Percentiles rank a stretch among this genome's conserved stretches.
Conservation (phyloP, 1,139 yeast species). For the Candida pseudoviswanathii region DNA sequence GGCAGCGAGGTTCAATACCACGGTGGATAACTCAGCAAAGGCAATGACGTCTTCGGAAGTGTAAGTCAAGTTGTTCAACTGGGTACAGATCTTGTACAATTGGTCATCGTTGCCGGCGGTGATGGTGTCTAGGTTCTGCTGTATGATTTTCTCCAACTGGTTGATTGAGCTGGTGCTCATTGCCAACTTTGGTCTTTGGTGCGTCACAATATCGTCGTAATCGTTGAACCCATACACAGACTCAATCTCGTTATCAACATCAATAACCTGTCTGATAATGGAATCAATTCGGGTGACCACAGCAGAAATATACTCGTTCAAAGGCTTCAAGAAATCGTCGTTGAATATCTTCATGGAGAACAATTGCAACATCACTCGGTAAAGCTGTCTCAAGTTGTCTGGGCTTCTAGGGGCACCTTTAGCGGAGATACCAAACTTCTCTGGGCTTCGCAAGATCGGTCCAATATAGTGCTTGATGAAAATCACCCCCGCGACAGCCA, state of each 20-base stretch:
- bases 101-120: conserved; percentile 59
- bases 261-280: conserved; percentile 50
- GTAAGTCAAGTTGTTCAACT: conserved; percentile 36
- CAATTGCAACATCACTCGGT: conserved; percentile 65
- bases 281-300: conserved; percentile 49
- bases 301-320: conserved; percentile 67
- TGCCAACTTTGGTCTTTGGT: conserved; percentile 62
- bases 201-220: conserved; percentile 72
- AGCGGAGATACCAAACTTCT: conserved; percentile 51
- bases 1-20: conserved; percentile 51
- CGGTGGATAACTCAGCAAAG: conserved; percentile 42
- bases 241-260: conserved; percentile 59
- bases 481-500: conserved; percentile 70
- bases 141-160: conserved; percentile 58
- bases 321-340: conserved; percentile 74
- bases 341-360: conserved; percentile 70
- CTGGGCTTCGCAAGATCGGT: conserved; percentile 72
- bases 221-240: conserved; percentile 61
- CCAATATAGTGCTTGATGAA: conserved; percentile 64
- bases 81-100: conserved; percentile 42
- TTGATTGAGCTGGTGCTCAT: conserved; percentile 69
- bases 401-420: conserved; percentile 31
- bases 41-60: conserved; percentile 44
- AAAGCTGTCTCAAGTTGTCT: conserved; percentile 59
- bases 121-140: conserved; percentile 52